A percentile compares a stretch with the other conserved stretches of the same genome.
Conservation (phyloP, 345 rosid genomes). For the Turnera subulata region DNA sequence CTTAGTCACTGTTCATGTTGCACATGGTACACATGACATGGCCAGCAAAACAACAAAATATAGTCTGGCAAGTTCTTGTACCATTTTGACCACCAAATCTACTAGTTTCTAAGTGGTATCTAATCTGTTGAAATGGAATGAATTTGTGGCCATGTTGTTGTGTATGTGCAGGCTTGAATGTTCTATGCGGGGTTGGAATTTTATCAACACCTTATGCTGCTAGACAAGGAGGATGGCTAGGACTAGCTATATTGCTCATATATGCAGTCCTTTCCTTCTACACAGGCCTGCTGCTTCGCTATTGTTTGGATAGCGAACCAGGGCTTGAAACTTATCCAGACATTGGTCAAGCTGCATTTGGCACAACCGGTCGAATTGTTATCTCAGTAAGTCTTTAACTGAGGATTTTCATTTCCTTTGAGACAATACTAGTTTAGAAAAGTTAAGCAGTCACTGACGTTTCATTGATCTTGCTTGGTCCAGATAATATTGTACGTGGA, state of each 20-base stretch:
- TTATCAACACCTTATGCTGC: slow-evolving; percentile 90
- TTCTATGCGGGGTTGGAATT: slow-evolving; percentile 93
- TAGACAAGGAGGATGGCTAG: slow-evolving; percentile 90
- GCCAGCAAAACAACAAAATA: slow-evolving; percentile 6
- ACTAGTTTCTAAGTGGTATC: too few relatives aligned
- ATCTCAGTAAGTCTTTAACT: slow-evolving; percentile 56
- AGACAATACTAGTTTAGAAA: background rate
- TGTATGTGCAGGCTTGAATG: slow-evolving; percentile 62
- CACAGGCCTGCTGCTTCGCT: slow-evolving; percentile 83
- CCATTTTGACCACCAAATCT: background rate
- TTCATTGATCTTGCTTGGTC: slow-evolving; percentile 15
- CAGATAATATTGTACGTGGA: slow-evolving; percentile 80
- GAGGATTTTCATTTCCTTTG: background rate
- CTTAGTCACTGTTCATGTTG: slow-evolving; percentile 2
- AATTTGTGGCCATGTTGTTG: too few relatives aligned
- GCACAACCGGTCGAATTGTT: slow-evolving; percentile 57
- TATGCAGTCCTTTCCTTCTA: slow-evolving; percentile 77
- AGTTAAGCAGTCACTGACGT: background rate
- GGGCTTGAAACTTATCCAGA: slow-evolving; percentile 92
- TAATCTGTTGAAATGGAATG: too few relatives aligned
- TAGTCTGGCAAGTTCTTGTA: background rate
- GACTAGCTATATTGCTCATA: slow-evolving; percentile 52
- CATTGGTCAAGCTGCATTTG: slow-evolving; percentile 93
- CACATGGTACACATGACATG: slow-evolving; percentile 27
- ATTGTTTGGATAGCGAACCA: slow-evolving; percentile 79